A percentile compares a stretch with the other conserved stretches of the same genome.
These are phyloP conservation scores for Cyclocybe cylindracea DNA, from an alignment of 768 basidiomycete species.

Conservation along the genomic window DNA sequence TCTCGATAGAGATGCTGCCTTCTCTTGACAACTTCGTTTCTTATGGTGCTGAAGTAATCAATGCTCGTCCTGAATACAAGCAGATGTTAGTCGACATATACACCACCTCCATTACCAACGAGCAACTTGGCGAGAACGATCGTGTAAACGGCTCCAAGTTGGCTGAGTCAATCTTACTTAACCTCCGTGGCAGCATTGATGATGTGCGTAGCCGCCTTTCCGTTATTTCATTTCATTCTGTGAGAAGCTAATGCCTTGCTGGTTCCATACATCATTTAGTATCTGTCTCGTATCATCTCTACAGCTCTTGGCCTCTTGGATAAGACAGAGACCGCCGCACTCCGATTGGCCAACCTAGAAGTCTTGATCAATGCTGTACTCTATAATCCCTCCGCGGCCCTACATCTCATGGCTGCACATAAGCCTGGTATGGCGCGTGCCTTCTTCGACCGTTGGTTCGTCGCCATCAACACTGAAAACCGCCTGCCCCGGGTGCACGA, in stretches of 20 bases:
- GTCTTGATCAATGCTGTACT: slow-evolving; percentile 81
- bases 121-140: slow-evolving; percentile 81
- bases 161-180: slow-evolving; percentile 80
- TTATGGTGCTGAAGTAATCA: slow-evolving; percentile 77
- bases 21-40: slow-evolving; percentile 88
- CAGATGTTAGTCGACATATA: slow-evolving; percentile 85
- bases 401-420: slow-evolving; percentile 71
- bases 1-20: slow-evolving; percentile 74
- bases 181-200: slow-evolving; percentile 75
- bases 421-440: slow-evolving; percentile 59
- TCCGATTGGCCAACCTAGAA: slow-evolving; percentile 79
- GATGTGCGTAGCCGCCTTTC: slow-evolving; percentile 51
- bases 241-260: neutral
- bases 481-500: slow-evolving; percentile 86
- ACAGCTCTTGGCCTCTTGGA: slow-evolving; percentile 63
- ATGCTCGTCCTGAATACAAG: slow-evolving; percentile 71
- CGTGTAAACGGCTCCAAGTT: slow-evolving; percentile 84
- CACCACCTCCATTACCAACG: slow-evolving; percentile 65
- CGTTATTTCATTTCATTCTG: neutral
- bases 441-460: slow-evolving; percentile 91
- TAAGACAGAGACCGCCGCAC: slow-evolving; percentile 58
- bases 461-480: slow-evolving; percentile 58
- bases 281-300: slow-evolving; percentile 63
- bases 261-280: slow-evolving; percentile 35
- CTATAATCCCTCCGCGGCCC: slow-evolving; percentile 79